Evolutionary conservation across 352 stramenopile genomes (phyloP).

Genomic region (Phytophthora lateralis): DNA sequence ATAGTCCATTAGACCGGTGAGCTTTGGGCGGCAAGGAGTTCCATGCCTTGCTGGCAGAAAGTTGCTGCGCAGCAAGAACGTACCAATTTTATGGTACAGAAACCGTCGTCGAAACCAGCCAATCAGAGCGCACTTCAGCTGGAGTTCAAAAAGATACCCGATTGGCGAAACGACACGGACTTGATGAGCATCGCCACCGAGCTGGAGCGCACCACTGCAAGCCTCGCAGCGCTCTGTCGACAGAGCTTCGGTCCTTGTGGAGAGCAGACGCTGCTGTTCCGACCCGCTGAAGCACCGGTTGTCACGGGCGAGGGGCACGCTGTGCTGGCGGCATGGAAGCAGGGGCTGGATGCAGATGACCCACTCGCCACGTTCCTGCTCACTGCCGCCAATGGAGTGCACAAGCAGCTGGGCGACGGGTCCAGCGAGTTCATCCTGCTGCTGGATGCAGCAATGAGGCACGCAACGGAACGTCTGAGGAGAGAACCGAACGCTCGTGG

Average conservation of each 20-base stretch:
- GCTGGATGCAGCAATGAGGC: slow-evolving; percentile 38
- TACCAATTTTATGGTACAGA: slow-evolving; percentile 20
- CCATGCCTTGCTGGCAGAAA: too few relatives aligned
- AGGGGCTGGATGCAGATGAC: slow-evolving; percentile 24
- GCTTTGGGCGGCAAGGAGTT: neutral
- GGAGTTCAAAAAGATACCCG: slow-evolving; percentile 16
- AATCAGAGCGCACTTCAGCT: slow-evolving; percentile 11
- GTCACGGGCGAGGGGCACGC: slow-evolving; percentile 60
- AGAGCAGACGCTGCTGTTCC: slow-evolving; percentile 62
- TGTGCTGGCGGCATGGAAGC: slow-evolving; percentile 49
- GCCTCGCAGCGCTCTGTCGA: slow-evolving; percentile 45
- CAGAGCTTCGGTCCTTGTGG: slow-evolving; percentile 55
- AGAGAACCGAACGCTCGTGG: neutral
- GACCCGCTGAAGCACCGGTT: slow-evolving; percentile 58
- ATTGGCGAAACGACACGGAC: slow-evolving; percentile 16
- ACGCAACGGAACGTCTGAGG: slow-evolving; percentile 11
- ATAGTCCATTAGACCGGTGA: slow-evolving; percentile 36
- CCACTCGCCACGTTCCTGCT: slow-evolving; percentile 55
- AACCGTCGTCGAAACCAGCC: slow-evolving; percentile 1
- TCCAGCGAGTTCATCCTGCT: slow-evolving; percentile 66
- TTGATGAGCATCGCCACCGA: slow-evolving; percentile 19
- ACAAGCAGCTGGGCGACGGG: slow-evolving; percentile 58
- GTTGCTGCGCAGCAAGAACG: neutral
- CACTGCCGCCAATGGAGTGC: slow-evolving; percentile 50
- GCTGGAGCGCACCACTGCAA: slow-evolving; percentile 8